Evolutionary conservation across 2,329 filamentous ascomycete species (phyloP).

Genomic region (Ceratocystis harringtonii): DNA sequence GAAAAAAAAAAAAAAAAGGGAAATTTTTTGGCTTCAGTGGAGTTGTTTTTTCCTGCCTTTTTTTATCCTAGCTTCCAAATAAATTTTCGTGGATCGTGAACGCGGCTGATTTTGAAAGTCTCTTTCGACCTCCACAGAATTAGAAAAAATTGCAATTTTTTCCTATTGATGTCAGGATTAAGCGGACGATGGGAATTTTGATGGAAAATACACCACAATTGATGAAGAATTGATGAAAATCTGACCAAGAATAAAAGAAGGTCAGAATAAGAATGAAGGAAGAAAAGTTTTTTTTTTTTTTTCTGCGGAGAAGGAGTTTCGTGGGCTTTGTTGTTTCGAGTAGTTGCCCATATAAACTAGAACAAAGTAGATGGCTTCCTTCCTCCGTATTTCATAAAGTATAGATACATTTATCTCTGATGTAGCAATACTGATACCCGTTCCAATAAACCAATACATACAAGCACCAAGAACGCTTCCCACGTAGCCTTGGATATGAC

Average conservation of each 20-base stretch:
- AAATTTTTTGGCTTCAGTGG: constrained; percentile 10
- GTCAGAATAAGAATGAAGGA: background rate
- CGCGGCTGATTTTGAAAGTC: background rate
- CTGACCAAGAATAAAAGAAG: background rate
- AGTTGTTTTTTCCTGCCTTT: constrained; percentile 8
- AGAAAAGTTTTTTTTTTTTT: background rate
- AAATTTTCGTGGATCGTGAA: constrained; percentile 6
- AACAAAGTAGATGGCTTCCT: too few relatives aligned
- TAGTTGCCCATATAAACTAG: background rate
- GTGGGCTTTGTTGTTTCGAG: background rate
- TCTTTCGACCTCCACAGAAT: background rate
- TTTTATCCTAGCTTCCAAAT: constrained; percentile 5
- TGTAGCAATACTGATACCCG: too few relatives aligned
- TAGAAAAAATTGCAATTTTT: background rate
- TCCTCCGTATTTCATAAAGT: too few relatives aligned
- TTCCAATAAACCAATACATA: too few relatives aligned
- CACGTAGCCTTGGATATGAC: too few relatives aligned
- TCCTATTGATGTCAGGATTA: background rate
- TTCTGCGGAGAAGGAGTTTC: background rate
- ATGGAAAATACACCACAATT: background rate
- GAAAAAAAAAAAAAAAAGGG: background rate
- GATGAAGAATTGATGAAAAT: background rate
- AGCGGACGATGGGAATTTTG: background rate
- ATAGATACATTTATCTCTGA: too few relatives aligned
- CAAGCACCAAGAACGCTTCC: too few relatives aligned